Base-by-base conservation (phyloP, 805 yeast genomes). In the Myxozyma melibiosi region DNA sequence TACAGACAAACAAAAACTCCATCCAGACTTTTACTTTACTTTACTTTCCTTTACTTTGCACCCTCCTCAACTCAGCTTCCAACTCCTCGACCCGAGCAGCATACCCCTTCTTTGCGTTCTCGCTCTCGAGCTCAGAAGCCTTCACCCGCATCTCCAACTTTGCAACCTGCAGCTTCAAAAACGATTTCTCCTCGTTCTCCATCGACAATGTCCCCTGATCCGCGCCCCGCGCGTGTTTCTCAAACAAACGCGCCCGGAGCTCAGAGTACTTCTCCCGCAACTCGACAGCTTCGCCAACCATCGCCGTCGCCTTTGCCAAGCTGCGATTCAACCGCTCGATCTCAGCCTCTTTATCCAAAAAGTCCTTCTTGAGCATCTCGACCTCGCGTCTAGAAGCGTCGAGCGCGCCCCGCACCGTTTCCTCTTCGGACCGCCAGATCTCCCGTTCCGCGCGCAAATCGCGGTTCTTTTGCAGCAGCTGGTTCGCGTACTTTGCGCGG, bases 401-500 rank as follows among this genome's bases (percentile, higher is more conserved):
- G 0, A 76, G 65, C 34, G 65, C 65, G 20, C 56, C 49, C 9
- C 64, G 50, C 11, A 66, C 55, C 25, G 61, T 64, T 8, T 61
- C 65, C 5, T 66, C 59, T 35, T 66, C 66, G n/a, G 54, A 56
- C 28, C 61, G 62, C 45, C 68, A 58, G 2, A 53, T 57, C 5
- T 55, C 58, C 35, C 68, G 51, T 47, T 67, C 68, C 1, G 58
- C 65, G 20, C 70, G 55, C 40, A 71, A 65, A 34, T 68, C 73
- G 33, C 69, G 66, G 57, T 69, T 72, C 52, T 69, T 67, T 25
- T 68, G 66, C 9, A 73, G 52, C 11, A 74, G 62, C 34, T 68
- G 65, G 8, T 66, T 59, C 50, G 76, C 76, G 54, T 74, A 73
- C 5, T 73, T 72, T 6, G 72, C 66, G 20, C 76, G 63, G 39